A percentile compares a stretch with the other conserved stretches of the same genome.
phyloP scores from a whole-genome alignment of 164 flowering plant species.

The Magnolia changhungtana region DNA sequence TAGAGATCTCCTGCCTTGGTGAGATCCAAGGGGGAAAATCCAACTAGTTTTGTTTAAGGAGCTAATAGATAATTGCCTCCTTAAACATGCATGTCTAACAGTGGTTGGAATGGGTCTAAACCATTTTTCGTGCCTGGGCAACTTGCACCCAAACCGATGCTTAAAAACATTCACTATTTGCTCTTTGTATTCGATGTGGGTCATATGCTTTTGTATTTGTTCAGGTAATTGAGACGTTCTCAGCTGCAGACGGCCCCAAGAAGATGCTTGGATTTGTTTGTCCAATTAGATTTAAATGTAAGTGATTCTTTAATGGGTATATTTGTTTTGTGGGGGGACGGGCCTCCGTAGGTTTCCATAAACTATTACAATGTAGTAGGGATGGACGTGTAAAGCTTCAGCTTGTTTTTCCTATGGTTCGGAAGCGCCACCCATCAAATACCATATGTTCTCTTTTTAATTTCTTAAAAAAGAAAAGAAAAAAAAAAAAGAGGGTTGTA shows the following conservation, averaged over 20 bases:
- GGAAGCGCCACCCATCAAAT: neutral
- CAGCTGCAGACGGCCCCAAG: neutral
- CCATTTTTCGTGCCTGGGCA: neutral
- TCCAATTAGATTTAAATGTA: neutral
- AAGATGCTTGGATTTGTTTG: neutral
- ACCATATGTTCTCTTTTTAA: too few relatives aligned
- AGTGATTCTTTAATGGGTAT: constrained; percentile 6
- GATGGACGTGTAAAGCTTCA: neutral
- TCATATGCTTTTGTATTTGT: neutral
- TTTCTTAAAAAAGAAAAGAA: too few relatives aligned
- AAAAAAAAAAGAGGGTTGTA: too few relatives aligned
- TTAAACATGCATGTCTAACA: neutral
- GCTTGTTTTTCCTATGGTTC: neutral
- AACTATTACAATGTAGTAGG: neutral
- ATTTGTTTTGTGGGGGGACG: constrained; percentile 1
- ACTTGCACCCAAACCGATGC: neutral
- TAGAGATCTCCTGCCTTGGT: too few relatives aligned
- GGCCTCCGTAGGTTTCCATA: neutral
- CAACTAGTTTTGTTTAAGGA: too few relatives aligned
- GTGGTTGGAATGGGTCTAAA: neutral
- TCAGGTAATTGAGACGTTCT: constrained; percentile 2
- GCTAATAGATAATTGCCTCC: neutral
- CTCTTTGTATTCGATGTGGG: neutral
- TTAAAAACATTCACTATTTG: neutral
- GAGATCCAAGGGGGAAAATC: too few relatives aligned